These are phyloP conservation scores for Cryptococcus wingfieldii DNA, from an alignment of 1,284 basidiomycete genomes.

Conservation along the genomic window DNA sequence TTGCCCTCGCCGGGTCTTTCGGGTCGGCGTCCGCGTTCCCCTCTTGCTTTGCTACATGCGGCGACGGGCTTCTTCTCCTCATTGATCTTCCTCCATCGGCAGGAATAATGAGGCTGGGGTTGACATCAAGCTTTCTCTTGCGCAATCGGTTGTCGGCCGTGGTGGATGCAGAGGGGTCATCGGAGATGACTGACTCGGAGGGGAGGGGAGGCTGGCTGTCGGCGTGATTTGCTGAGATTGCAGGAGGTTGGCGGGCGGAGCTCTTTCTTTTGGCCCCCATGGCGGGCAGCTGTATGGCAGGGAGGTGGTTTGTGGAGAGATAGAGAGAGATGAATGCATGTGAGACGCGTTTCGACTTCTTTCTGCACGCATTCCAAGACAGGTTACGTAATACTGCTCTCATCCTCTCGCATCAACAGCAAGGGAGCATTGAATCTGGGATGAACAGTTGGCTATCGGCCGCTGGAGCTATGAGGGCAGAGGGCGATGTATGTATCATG, in stretches of 20 bases:
- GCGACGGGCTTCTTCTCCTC: conserved; percentile 23
- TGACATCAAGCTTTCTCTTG: conserved; percentile 24
- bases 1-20: conserved; percentile 35
- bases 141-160: background rate
- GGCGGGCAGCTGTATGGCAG: background rate
- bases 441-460: too few relatives aligned
- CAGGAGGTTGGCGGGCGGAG: background rate
- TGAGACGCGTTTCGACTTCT: background rate
- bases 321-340: background rate
- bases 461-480: too few relatives aligned
- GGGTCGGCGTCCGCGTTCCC: conserved; percentile 20
- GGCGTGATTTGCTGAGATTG: background rate
- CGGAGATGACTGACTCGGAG: background rate
- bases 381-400: too few relatives aligned
- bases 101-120: conserved; percentile 30
- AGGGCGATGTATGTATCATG: too few relatives aligned
- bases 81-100: conserved; percentile 21
- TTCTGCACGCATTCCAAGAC: too few relatives aligned
- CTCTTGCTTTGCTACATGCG: conserved; percentile 12
- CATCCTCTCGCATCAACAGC: too few relatives aligned
- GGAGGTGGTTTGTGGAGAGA: background rate
- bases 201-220: background rate
- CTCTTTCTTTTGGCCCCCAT: background rate
- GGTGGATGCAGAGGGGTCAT: background rate
- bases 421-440: too few relatives aligned